Evolutionary conservation across 1,139 yeast genomes (phyloP), one percentile per base, ranked within the genome.

Genomic region (Keqinozyma sinolaborantium): DNA sequence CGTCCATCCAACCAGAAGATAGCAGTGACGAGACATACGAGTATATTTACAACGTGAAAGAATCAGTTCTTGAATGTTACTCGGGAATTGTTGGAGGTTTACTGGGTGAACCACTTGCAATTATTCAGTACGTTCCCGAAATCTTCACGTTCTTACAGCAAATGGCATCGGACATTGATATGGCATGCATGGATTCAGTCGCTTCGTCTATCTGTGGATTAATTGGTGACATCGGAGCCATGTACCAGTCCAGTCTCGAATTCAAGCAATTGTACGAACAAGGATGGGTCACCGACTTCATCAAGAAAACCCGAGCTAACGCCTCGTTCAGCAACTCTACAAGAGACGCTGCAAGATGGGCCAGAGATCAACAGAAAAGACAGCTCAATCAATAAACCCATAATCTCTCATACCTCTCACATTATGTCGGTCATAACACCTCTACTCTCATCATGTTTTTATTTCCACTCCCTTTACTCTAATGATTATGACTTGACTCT

Each of bases 11-110:
- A 63, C 78, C 73, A 31, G 72, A 68, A 33, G 84, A 82, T 47
- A 61, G 73, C 24, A 70, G 88, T 8, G 55, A 79, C 32, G 97
- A 92, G 41, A 77, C 88, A 15, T 68, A 80, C 39, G 97, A 90
- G 44, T 87, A 85, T 48, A 74, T 83, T 27, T 65, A 78, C 42
- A 70, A 70, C 34, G 77, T 92, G 30, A 79, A 83, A 47, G 97
- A 88, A 60, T 72, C 97, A 5, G 90, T 90, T 10, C 71, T 92
- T 50, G 97, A 92, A 57, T 90, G 97, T 29, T 92, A 87, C 56
- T 95, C 90, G 26, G 98, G 98, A 40, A 81, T 92, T 35, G 88
- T 90, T 36, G 90, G 95, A 26, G 97, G 97, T 9, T 62, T 87
- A 47, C 77, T 78, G 35, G 81, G 74, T 32, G 60, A 67, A 21